These are phyloP conservation scores for Didymella glomerata DNA, from an alignment of 2,329 filamentous ascomycete genomes.

Conservation along the genomic window DNA sequence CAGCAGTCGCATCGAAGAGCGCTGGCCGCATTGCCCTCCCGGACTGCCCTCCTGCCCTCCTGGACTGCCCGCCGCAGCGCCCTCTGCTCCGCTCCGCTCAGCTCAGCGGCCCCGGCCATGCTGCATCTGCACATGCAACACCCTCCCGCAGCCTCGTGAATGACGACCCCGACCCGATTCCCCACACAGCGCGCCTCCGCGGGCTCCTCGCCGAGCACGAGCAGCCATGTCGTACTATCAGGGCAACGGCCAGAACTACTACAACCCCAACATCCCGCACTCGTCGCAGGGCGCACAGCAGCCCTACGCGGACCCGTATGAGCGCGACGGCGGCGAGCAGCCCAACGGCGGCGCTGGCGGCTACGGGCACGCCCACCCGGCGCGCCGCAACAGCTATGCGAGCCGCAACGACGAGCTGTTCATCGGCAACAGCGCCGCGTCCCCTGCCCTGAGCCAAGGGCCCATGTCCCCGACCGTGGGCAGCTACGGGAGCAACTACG, in stretches of 20 bases:
- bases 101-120: conserved; percentile 45
- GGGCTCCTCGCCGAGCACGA: conserved; percentile 22
- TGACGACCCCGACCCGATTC: conserved; percentile 38
- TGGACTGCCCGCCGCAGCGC: conserved; percentile 19
- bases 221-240: conserved; percentile 63
- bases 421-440: conserved; percentile 54
- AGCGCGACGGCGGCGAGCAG: conserved; percentile 80
- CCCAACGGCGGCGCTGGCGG: conserved; percentile 56
- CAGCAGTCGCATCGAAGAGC: conserved; percentile 15
- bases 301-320: conserved; percentile 49
- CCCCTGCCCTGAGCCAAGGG: conserved; percentile 41
- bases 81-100: conserved; percentile 20
- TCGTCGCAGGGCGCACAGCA: conserved; percentile 51
- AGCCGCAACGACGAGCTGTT: conserved; percentile 69
- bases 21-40: conserved; percentile 25
- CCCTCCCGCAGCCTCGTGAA: conserved; percentile 49
- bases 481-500: conserved; percentile 49
- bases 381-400: conserved; percentile 48
- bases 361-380: conserved; percentile 50
- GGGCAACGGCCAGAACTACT: conserved; percentile 63
- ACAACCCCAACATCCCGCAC: conserved; percentile 53
- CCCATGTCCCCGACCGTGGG: conserved; percentile 40
- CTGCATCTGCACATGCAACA: conserved; percentile 46
- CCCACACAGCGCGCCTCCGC: conserved; percentile 28
- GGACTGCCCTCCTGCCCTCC: conserved; percentile 20